These are phyloP conservation scores for Bolboschoenus planiculmis DNA, from an alignment of 176 grass and related monocot species.

Conservation along the genomic window DNA sequence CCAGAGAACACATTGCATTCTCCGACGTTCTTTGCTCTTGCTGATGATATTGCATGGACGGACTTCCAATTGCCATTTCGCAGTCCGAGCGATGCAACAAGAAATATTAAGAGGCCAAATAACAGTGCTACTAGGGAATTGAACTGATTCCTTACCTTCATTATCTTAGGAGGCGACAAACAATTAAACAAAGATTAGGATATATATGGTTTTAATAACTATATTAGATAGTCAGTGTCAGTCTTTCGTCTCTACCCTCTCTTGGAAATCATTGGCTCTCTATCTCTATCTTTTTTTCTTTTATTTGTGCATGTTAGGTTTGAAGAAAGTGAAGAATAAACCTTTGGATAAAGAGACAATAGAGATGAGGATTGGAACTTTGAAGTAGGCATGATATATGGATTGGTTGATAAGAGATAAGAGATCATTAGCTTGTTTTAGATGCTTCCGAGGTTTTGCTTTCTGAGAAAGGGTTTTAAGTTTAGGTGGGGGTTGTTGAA, in stretches of 20 bases:
- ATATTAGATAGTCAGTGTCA: neutral
- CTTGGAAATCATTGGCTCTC: neutral
- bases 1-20: constrained; percentile 57
- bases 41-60: neutral
- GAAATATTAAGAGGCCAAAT: constrained; percentile 31
- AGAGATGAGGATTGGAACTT: constrained; percentile 3
- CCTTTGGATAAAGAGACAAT: neutral
- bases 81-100: constrained; percentile 23
- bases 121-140: constrained; percentile 38
- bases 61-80: neutral
- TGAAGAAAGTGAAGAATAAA: neutral
- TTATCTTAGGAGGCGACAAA: constrained; percentile 4
- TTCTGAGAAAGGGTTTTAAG: constrained; percentile 34
- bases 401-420: neutral
- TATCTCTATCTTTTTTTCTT: neutral
- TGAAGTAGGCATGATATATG: neutral
- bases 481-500: constrained; percentile 65
- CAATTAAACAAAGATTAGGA: neutral
- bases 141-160: constrained; percentile 33
- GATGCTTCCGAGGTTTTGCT: constrained; percentile 16
- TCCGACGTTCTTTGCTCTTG: neutral
- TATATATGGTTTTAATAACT: neutral
- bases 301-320: constrained; percentile 9
- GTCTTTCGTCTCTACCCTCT: neutral
- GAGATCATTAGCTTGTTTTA: neutral